These are phyloP conservation scores for Colletotrichum tropicicola DNA, from an alignment of 2,329 filamentous ascomycete species.

Conservation along the genomic window DNA sequence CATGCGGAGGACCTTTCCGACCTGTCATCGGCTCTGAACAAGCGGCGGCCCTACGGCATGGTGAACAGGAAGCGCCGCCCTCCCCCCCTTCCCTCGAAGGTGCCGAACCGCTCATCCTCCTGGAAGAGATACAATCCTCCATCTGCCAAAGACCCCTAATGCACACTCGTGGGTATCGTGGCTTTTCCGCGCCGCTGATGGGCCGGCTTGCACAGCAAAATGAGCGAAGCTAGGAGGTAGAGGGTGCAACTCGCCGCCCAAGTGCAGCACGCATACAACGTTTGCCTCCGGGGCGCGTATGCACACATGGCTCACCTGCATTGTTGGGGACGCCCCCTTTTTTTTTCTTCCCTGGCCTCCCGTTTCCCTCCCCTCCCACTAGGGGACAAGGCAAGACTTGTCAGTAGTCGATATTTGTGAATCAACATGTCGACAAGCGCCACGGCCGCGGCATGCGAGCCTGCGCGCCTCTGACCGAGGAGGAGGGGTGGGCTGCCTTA, in stretches of 20 bases:
- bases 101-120: not conserved
- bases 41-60: not conserved
- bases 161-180: not conserved
- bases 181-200: not conserved
- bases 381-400: too few species aligned
- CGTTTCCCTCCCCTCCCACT: too few species aligned
- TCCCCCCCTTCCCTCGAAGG: not conserved
- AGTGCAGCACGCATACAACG: not conserved
- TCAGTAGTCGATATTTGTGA: too few species aligned
- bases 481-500: too few species aligned
- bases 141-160: not conserved
- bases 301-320: conserved; percentile 7
- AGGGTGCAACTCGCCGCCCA: not conserved
- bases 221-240: not conserved
- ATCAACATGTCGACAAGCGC: too few species aligned
- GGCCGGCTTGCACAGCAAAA: not conserved
- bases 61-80: not conserved
- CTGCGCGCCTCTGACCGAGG: too few species aligned
- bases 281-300: not conserved
- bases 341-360: too few species aligned
- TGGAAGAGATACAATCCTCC: not conserved
- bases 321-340: not conserved
- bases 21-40: conserved; percentile 10
- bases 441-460: too few species aligned
- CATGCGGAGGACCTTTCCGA: conserved; percentile 16